Percentiles rank a stretch among this genome's conserved stretches.
Conservation (phyloP, 2,329 filamentous ascomycete genomes). For the Exserohilum turcica region DNA sequence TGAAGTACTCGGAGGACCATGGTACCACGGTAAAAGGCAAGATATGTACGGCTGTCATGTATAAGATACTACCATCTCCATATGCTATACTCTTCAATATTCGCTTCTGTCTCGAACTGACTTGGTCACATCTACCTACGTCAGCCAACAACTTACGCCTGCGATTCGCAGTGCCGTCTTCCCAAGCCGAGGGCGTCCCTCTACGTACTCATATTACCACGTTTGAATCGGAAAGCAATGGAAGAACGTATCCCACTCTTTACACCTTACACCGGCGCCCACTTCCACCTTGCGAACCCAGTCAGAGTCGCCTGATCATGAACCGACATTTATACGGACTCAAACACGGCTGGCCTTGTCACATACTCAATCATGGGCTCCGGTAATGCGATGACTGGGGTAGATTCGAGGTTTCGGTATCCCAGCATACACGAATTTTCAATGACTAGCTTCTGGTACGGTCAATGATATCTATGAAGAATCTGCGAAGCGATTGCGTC, state of each 20-base stretch:
- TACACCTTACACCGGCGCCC: too few relatives aligned
- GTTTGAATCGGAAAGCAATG: too few relatives aligned
- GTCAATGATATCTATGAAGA: conserved; percentile 13
- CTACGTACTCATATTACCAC: too few relatives aligned
- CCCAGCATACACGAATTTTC: conserved; percentile 21
- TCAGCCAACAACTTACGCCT: neutral
- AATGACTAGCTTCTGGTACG: conserved; percentile 24
- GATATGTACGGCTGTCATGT: too few relatives aligned
- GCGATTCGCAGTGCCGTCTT: too few relatives aligned
- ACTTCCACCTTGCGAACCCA: neutral
- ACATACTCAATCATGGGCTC: conserved; percentile 11
- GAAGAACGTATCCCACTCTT: too few relatives aligned
- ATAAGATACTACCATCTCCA: neutral
- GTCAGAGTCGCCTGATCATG: conserved; percentile 24
- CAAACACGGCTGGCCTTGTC: conserved; percentile 17
- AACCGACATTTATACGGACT: conserved; percentile 27
- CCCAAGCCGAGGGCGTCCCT: too few relatives aligned
- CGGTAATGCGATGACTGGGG: neutral
- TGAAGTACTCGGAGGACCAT: neutral
- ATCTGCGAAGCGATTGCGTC: conserved; percentile 14
- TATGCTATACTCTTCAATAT: neutral
- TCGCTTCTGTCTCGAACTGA: neutral
- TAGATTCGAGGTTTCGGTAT: conserved; percentile 3
- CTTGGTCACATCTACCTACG: neutral
- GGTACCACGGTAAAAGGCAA: neutral